Conservation (phyloP, 345 rosid species). For the Bruguiera gymnorhiza region DNA sequence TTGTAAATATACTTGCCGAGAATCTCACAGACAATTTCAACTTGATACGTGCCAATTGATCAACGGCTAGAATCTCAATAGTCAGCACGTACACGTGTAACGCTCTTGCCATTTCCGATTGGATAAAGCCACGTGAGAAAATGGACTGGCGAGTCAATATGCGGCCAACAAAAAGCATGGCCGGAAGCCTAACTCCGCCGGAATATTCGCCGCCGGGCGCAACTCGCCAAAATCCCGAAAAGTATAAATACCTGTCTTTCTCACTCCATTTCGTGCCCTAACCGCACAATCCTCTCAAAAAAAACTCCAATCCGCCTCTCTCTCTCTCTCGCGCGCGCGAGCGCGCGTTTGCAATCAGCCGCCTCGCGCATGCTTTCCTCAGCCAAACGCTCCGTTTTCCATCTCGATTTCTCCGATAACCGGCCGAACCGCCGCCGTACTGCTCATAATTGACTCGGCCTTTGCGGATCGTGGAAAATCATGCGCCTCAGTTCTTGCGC, state of each 20-base stretch:
- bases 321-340: background rate
- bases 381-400: constrained; percentile 8
- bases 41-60: too few species aligned
- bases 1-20: too few species aligned
- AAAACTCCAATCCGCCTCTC: background rate
- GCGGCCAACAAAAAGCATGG: background rate
- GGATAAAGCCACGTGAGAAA: constrained; percentile 21
- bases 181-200: background rate
- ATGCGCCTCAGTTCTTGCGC: too few species aligned
- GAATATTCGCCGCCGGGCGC: constrained; percentile 30
- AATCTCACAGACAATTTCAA: too few species aligned
- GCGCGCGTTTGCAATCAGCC: background rate
- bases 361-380: background rate
- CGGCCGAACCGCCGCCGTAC: background rate
- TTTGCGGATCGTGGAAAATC: constrained; percentile 12
- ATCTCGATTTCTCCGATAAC: constrained; percentile 5
- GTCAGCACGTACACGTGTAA: too few species aligned
- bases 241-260: constrained; percentile 58
- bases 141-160: background rate
- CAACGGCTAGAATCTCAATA: too few species aligned
- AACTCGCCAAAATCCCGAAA: constrained; percentile 49
- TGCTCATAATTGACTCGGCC: background rate
- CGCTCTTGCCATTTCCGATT: background rate
- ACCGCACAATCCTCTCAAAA: constrained; percentile 9
- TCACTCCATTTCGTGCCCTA: constrained; percentile 35